Base-by-base conservation (phyloP, 176 grass and related monocot species). In the Aegilops speltoides region DNA sequence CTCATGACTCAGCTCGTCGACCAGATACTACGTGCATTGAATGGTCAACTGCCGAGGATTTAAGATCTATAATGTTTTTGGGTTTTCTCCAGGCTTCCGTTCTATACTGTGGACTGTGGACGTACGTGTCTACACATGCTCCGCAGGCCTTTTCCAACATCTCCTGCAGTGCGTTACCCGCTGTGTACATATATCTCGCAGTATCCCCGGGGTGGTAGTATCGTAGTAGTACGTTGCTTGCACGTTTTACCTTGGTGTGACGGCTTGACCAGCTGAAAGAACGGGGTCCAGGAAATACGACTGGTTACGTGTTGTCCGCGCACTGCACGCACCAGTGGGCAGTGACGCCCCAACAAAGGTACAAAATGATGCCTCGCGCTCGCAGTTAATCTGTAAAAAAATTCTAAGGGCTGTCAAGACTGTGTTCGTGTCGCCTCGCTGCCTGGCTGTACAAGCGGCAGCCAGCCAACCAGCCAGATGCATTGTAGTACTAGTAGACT, bases 221-320 rank as follows among this genome's bases (percentile, higher is more conserved):
- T n/a, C n/a, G 65, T 37, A 11, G n/a, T 4, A 23, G 54, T 9
- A 40, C 34, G n/a, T 73, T 63, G 56, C 56, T 79, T 38, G 77
- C 24, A 63, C 56, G 76, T 62, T 79, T 37, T 19, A 32, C 73
- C 73, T 54, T 54, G 43, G 41, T 46, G 71, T 22, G 46, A 77
- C 46, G 74, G 74, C 74, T 34, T 79, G n/a, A 64, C 57, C 78
- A 40, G 36, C 57, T 63, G n/a, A 64, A 79, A 75, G 23, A 75
- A 50, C 72, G 41, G 41, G 72, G 45, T 50, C 72, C 72, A 50
- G 17, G 10, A 36, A 69, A 69, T 37, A 26, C 32, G 32, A 36
- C 15, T 22, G 32, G 67, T 37, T 69, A 37, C 67, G 67, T 69
- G 17, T 33, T 33, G 65, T 34, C 65, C 17, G 31, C 22, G 31